phyloP scores from a whole-genome alignment of 2,329 filamentous ascomycete genomes.

The Chaetothyriales sp. region DNA sequence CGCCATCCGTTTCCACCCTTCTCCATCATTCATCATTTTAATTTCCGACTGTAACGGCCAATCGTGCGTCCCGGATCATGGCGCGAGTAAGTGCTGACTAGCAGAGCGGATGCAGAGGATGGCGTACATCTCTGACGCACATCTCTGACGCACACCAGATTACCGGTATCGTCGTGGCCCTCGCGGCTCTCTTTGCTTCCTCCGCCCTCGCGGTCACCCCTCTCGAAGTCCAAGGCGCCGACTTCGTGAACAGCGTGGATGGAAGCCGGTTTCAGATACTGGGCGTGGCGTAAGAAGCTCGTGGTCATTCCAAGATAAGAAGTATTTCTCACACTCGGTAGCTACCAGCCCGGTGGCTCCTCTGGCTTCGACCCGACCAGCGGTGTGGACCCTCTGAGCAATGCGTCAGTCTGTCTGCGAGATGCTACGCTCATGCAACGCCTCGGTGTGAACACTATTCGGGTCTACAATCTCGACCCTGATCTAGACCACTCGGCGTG shows the following conservation, averaged over 20 bases:
- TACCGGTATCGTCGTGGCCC: constrained; percentile 14
- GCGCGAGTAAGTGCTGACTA: neutral
- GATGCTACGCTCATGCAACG: constrained; percentile 52
- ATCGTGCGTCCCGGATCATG: neutral
- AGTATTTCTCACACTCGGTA: constrained; percentile 18
- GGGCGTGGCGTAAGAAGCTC: constrained; percentile 41
- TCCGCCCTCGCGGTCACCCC: constrained; percentile 41
- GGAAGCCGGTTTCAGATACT: constrained; percentile 48
- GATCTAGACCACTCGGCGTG: constrained; percentile 47
- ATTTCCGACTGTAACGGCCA: neutral
- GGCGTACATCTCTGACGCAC: constrained; percentile 2
- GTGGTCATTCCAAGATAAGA: neutral
- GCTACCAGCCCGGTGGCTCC: constrained; percentile 50
- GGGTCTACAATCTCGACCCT: constrained; percentile 51
- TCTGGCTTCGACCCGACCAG: constrained; percentile 40
- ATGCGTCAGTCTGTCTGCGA: constrained; percentile 44
- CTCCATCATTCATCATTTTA: neutral
- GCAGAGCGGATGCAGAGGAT: too few species aligned
- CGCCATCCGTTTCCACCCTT: neutral
- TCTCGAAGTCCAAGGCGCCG: constrained; percentile 43
- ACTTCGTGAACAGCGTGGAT: constrained; percentile 47
- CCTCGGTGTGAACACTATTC: constrained; percentile 51
- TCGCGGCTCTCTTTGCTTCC: constrained; percentile 30
- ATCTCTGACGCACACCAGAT: constrained; percentile 10
- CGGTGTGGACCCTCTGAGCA: constrained; percentile 42